Conservation (phyloP, 176 grass and related monocot species). For the Leersia perrieri region DNA sequence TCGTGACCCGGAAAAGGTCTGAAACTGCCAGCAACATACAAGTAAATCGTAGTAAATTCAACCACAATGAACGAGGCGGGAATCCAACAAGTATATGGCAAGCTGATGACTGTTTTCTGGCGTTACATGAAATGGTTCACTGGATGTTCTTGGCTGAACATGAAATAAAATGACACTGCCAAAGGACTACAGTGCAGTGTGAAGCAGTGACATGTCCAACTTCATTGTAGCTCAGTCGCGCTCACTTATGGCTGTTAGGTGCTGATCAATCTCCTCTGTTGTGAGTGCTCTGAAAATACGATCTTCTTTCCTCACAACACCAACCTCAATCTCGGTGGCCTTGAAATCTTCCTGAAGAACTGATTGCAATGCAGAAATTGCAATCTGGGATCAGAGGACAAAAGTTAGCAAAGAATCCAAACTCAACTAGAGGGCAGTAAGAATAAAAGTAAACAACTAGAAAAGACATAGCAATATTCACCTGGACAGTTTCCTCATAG, state of each 20-base stretch:
- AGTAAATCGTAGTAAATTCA: conserved; percentile 30
- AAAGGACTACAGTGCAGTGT: conserved; percentile 7
- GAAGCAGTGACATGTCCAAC: not conserved
- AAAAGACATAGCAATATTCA: not conserved
- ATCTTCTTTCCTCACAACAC: conserved; percentile 78
- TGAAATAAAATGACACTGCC: conserved; percentile 36
- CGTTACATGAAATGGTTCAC: conserved; percentile 35
- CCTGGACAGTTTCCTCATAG: conserved; percentile 88
- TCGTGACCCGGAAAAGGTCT: not conserved
- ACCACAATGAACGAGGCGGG: conserved; percentile 16
- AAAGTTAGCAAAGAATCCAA: conserved; percentile 18
- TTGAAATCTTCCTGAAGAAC: conserved; percentile 97
- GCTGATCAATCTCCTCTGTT: conserved; percentile 90
- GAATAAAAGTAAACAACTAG: not conserved
- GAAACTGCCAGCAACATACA: not conserved
- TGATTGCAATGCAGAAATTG: conserved; percentile 93
- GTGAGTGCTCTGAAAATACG: conserved; percentile 61
- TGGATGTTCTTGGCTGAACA: conserved; percentile 18
- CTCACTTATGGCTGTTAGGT: conserved; percentile 94
- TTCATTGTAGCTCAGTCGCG: conserved; percentile 48
- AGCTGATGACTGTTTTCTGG: conserved; percentile 10
- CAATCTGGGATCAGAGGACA: conserved; percentile 46
- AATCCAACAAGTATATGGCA: conserved; percentile 18
- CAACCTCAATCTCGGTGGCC: conserved; percentile 89
- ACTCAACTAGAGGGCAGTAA: not conserved